Base-by-base conservation (phyloP, 2,329 filamentous ascomycete species). In the Stagonosporopsis vannaccii region DNA sequence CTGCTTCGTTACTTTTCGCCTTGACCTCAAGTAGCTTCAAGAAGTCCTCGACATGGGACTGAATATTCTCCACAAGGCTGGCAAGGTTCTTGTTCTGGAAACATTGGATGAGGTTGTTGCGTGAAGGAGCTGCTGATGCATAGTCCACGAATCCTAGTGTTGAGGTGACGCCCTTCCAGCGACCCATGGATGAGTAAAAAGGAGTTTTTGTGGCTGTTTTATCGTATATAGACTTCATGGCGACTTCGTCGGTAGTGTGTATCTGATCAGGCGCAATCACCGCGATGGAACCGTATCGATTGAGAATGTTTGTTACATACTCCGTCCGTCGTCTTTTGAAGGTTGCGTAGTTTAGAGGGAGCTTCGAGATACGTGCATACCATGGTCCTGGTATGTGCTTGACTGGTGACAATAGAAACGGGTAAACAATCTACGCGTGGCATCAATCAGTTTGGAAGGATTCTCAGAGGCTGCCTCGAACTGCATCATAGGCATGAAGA, bases 31-130 rank as follows among this genome's bases (percentile, higher is more conserved):
- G 35, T 25, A 54, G 35, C 28, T 35, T 32, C 17, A 54, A 13
- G 30, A 54, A 54, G 20, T 54, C 51, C n/a, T 47, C 35, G 26
- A 54, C 43, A 36, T 54, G 51, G n/a, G 51, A 54, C 43, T 54
- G 43, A 7, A 54, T 54, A 26, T 42, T 54, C 36, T 54, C 51
- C 8, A 54, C 51, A 17, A 54, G 37, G 23, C 36, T n/a, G 19
- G 51, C 51, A 41, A 54, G 51, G 26, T 54, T 54, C 36, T 54
- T 54, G 51, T 54, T 54, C 22, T 54, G 51, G 51, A 54, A 54
- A 17, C 51, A 54, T 42, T 54, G 51, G 6, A 54, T 54, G 17
- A 54, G 42, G 35, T 54, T 54, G 43, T 54, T 54, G 13, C 51
- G 51, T 36, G 51, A 54, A 23, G 51, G 51, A 12, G 51, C 51